Conservation (phyloP, 257 asterid genomes). For the Primulina tabacum region DNA sequence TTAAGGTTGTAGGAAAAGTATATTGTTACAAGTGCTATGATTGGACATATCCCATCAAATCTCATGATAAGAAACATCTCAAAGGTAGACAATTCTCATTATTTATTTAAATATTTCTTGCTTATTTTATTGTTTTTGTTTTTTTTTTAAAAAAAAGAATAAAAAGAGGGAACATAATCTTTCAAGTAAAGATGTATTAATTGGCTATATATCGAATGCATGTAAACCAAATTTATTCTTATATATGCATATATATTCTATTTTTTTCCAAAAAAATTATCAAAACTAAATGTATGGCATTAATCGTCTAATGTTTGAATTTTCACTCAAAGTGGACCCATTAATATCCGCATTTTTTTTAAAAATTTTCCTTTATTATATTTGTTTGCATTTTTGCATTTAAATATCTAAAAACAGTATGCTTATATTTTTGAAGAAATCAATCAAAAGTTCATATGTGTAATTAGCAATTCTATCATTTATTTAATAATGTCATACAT, state of each 20-base stretch:
- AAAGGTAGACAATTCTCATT: slow-evolving; percentile 40
- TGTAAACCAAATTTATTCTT: background rate
- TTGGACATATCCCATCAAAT: slow-evolving; percentile 52
- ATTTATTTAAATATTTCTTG: background rate
- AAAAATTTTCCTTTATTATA: no score
- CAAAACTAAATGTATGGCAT: no score
- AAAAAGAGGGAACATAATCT: background rate
- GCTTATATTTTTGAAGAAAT: background rate
- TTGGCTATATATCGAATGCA: background rate
- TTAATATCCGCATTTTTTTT: no score
- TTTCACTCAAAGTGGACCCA: no score
- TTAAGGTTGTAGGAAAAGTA: slow-evolving; percentile 73
- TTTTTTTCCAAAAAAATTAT: no score
- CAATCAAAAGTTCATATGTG: background rate
- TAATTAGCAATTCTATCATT: no score
- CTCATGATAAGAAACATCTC: slow-evolving; percentile 72
- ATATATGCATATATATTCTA: no score
- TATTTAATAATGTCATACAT: no score
- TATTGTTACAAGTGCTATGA: slow-evolving; percentile 69
- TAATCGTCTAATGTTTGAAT: no score
- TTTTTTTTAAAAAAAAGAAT: no score
- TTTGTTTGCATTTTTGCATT: no score
- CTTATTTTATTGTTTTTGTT: background rate
- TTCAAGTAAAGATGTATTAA: no score
- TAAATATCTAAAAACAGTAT: background rate